Percentiles rank a stretch among this genome's conserved stretches.
Evolutionary conservation across 1,284 basidiomycete species (phyloP).

Genomic region (Baeospora myosura): DNA sequence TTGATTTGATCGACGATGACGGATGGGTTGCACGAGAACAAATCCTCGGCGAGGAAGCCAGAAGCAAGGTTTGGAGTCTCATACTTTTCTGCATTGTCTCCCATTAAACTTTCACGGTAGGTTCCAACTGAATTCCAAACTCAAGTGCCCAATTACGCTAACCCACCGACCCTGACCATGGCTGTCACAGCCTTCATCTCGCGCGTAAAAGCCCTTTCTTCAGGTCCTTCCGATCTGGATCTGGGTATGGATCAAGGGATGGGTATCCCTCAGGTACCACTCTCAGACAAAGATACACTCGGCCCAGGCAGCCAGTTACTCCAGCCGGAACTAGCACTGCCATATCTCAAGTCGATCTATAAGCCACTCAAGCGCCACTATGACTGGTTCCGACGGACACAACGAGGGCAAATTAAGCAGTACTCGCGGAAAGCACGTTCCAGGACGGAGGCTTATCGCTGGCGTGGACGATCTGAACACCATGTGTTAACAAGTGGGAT

Average conservation of each 20-base stretch:
- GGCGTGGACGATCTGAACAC: conserved; percentile 82
- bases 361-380: conserved; percentile 82
- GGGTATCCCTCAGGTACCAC: conserved; percentile 40
- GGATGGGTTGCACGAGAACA: conserved; percentile 96
- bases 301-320: conserved; percentile 43
- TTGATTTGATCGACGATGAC: conserved; percentile 83
- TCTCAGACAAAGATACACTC: conserved; percentile 22
- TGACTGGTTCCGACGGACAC: conserved; percentile 91
- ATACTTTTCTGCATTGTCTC: neutral
- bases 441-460: conserved; percentile 85
- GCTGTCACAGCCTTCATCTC: conserved; percentile 83
- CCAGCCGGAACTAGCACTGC: conserved; percentile 50
- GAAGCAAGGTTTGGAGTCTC: conserved; percentile 62
- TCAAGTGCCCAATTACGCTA: conserved; percentile 89
- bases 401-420: conserved; percentile 87
- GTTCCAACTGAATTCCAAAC: conserved; percentile 86
- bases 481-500: conserved; percentile 92
- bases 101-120: conserved; percentile 24
- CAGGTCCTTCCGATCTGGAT: conserved; percentile 46
- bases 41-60: conserved; percentile 90
- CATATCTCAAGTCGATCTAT: conserved; percentile 77
- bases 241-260: conserved; percentile 57
- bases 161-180: conserved; percentile 90
- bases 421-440: conserved; percentile 78
- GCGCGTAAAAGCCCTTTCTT: conserved; percentile 47